Evolutionary conservation across 2,329 filamentous ascomycete genomes (phyloP).

Genomic region (Xylaria sp.): DNA sequence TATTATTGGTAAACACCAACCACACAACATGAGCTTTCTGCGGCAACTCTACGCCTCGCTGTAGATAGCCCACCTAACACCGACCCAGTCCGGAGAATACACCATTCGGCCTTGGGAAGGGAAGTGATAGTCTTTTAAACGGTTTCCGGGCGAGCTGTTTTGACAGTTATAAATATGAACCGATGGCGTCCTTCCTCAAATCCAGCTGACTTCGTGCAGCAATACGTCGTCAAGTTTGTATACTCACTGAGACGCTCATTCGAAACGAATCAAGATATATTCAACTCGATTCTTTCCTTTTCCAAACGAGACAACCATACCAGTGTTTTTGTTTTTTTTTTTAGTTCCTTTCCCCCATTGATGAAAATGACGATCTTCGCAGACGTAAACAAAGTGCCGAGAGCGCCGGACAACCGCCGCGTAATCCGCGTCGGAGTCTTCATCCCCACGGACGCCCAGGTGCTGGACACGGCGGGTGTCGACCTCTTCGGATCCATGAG

Average conservation of each 20-base stretch:
- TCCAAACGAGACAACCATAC: not conserved
- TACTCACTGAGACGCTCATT: no score
- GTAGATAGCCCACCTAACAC: not conserved
- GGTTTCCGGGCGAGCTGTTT: no score
- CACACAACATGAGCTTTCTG: slow-evolving; percentile 30
- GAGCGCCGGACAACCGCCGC: slow-evolving; percentile 21
- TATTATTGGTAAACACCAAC: slow-evolving; percentile 35
- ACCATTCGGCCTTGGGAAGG: not conserved
- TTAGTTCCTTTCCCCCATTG: not conserved
- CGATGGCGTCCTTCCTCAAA: not conserved
- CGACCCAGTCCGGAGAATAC: slow-evolving; percentile 23
- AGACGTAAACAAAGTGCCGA: slow-evolving; percentile 20
- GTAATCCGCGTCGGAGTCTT: slow-evolving; percentile 57
- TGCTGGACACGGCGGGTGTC: slow-evolving; percentile 57
- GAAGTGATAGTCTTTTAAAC: no score
- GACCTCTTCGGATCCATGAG: slow-evolving; percentile 56
- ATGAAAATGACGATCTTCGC: slow-evolving; percentile 22
- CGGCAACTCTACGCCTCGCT: not conserved
- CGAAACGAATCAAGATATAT: no score
- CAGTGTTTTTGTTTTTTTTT: no score
- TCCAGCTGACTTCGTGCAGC: not conserved
- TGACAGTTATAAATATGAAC: not conserved
- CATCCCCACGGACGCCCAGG: slow-evolving; percentile 52
- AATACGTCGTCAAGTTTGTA: not conserved
- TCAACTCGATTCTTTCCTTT: not conserved